Evolutionary conservation across 441 rosid genomes (phyloP), one percentile per base, ranked within the genome.

Genomic region (Gossypium gossypioides): DNA sequence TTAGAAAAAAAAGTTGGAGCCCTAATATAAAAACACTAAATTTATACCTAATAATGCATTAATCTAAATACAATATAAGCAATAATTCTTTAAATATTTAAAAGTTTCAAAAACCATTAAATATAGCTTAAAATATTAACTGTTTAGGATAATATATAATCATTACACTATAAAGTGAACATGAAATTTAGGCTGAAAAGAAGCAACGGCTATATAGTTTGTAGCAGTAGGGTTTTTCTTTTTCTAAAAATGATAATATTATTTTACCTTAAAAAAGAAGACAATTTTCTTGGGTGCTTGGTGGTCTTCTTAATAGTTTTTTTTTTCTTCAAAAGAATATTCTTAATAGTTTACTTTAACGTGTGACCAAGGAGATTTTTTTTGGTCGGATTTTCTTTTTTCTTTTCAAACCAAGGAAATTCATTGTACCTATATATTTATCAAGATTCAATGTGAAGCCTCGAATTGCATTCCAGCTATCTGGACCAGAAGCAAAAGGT

Each of bases 191-290:
- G 70, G 24, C 73, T 7, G 13, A 32, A 40, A 74, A 24, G 54
- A 77, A 67, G 72, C 44, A 80, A 82, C 81, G 83, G 81, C 75
- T 78, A 76, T 44, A 19, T 40, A 21, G 18, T 61, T 48, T 67
- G 63, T 64, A 27, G 27, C 55, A 18, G 52, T 25, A 15, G 67
- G 3, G 10, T 7, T 9, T 37, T 22, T 2, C n/a, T 1, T 1
- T 55, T 16, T 6, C 12, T 22, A 13, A 13, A 44, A 44, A 44
- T 37, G 42, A 37, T 7, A 7, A 37, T 7, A 37, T 37, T 37
- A 7, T 52, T 51, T 18, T 52, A 18, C 8, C 21, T 52, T 18
- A 6, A 7, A n/a, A 51, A 2, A 16, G 7, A 16, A 19, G 22
- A 18, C 37, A n/a, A 29, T 57, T 25, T 67, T 69, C 18, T 54